Evolutionary conservation across 108 stramenopile genomes (phyloP), one percentile per base, ranked within the genome.

Genomic region (Cyclotella kingstonii): DNA sequence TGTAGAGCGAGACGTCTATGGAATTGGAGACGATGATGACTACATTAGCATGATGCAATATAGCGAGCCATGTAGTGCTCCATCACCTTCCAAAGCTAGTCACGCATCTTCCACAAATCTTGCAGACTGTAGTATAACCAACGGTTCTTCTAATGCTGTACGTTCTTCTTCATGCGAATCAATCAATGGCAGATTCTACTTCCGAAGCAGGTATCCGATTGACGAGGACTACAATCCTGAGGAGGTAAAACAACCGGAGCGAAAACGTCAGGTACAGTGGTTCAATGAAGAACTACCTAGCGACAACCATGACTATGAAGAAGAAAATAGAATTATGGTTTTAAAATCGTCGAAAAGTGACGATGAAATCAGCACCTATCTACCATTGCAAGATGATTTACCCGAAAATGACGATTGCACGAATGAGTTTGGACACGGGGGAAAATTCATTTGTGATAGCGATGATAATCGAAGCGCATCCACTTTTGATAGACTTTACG

Each of bases 31-130:
- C 14, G 60, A 49, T 27, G 44, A 62, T 26, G 46, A 47, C 39
- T 39, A 62, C 19, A 39, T 49, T 27, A 62, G 46, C 17, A 35
- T 46, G 1, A 56, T 56, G 55, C 55, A 56, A 27, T 56, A 56
- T 39, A 56, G 55, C 19, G 55, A 56, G 55, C 55, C 39, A n/a
- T n/a, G n/a, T n/a, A n/a, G n/a, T n/a, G n/a, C n/a, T n/a, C n/a
- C n/a, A n/a, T n/a, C n/a, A n/a, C n/a, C n/a, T n/a, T n/a, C n/a
- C n/a, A n/a, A n/a, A n/a, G n/a, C n/a, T n/a, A n/a, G n/a, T n/a
- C n/a, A n/a, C n/a, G n/a, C n/a, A n/a, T n/a, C n/a, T n/a, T n/a
- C n/a, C n/a, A n/a, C n/a, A n/a, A n/a, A n/a, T n/a, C n/a, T n/a
- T n/a, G n/a, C n/a, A n/a, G n/a, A n/a, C n/a, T n/a, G n/a, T n/a